Base-by-base conservation (phyloP, 2,329 filamentous ascomycete species). In the Alternaria novae-zelandiae region DNA sequence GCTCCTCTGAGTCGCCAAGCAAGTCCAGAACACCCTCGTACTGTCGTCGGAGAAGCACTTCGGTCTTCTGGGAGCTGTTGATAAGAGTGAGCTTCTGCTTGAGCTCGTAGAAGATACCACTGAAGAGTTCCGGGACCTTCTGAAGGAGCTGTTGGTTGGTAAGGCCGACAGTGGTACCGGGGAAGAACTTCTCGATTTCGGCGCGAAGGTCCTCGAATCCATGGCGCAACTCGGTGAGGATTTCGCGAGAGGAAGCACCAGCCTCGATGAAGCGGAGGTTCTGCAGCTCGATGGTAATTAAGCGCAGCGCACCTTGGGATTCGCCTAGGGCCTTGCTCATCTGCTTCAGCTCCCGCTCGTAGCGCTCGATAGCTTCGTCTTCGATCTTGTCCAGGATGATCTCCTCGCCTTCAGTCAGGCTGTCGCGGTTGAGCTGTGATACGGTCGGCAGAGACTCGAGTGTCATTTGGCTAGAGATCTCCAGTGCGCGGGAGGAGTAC, bases 281-380 rank as follows among this genome's bases (percentile, higher is more conserved):
- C 58, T 81, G 75, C 5, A 85, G 72, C 63, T 84, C 81, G 21
- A 84, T 79, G 10, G 78, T 74, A 13, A 84, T 70, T 43, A 84
- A 74, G 28, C 81, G 75, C 4, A 85, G 74, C 6, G 78, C 74
- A 5, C 80, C 76, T 63, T 80, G 78, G 6, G 80, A 78, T 17
- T 82, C 76, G 41, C 80, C 79, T 6, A 81, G 75, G 58, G 82
- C 73, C 12, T 72, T 70, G 50, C 71, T 76, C 50, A 83, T 71
- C 9, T 75, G 72, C 32, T 79, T 66, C 54, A 85, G 79, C 57
- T 82, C 80, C 25, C 79, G 73, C 64, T 83, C 78, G 63, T 74
- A 78, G 23, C 76, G 76, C 68, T 73, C 69, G 25, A 75, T 66
- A 8, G 77, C 74, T 55, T 81, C 75, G 50, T 83, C 79, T 26